These are phyloP conservation scores for Candida cerambycidarum DNA, from an alignment of 805 yeast genomes.

Conservation along the genomic window DNA sequence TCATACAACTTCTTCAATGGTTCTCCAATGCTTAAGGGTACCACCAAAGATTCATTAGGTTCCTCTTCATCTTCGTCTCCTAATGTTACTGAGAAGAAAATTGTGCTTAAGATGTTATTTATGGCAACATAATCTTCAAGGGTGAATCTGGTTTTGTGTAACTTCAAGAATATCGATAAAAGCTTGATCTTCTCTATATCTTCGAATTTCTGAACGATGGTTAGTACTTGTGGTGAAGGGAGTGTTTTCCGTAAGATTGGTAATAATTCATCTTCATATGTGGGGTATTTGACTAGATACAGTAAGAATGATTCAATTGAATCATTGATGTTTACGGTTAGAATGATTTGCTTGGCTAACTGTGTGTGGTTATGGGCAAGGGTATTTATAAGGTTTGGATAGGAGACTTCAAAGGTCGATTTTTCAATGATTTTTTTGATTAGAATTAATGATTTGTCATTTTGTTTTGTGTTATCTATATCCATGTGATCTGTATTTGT, in stretches of 20 bases:
- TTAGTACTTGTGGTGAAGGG: background rate
- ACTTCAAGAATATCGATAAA: conserved; percentile 16
- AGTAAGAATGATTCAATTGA: conserved; percentile 7
- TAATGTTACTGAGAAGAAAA: conserved; percentile 18
- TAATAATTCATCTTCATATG: background rate
- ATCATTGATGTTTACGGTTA: conserved; percentile 11
- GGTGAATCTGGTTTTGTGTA: conserved; percentile 18
- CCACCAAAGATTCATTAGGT: conserved; percentile 15
- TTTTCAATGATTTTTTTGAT: background rate
- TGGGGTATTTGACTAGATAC: conserved; percentile 1
- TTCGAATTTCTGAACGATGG: background rate
- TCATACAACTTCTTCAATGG: conserved; percentile 21
- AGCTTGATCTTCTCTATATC: conserved; percentile 2
- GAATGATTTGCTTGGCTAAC: background rate
- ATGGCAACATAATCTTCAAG: conserved; percentile 20
- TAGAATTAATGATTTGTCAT: background rate
- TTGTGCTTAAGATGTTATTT: conserved; percentile 19
- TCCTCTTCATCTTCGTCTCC: conserved; percentile 20
- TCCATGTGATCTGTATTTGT: no score
- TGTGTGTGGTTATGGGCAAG: background rate
- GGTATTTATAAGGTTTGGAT: conserved; percentile 4
- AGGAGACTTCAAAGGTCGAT: background rate
- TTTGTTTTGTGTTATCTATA: no score
- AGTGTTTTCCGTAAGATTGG: background rate
- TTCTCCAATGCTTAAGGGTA: conserved; percentile 1